Evolutionary conservation across 768 basidiomycete species (phyloP).

Genomic region (Russula virescens): DNA sequence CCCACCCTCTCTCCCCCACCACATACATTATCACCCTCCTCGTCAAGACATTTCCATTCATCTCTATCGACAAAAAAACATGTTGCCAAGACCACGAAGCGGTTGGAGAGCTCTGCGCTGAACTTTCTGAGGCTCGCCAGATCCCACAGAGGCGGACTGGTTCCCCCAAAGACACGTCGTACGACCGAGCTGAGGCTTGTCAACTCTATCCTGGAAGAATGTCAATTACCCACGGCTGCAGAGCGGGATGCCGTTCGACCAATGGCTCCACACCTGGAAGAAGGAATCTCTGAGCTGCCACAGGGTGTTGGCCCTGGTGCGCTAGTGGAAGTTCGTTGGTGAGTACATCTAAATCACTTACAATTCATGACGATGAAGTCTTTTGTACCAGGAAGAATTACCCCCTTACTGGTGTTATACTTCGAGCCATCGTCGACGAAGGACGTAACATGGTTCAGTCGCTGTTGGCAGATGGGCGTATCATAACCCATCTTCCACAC

Average conservation of each 20-base stretch:
- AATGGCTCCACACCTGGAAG: background rate
- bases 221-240: background rate
- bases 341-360: background rate
- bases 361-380: background rate
- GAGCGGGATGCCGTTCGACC: background rate
- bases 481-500: constrained; percentile 18
- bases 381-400: background rate
- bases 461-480: constrained; percentile 5
- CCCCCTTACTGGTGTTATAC: constrained; percentile 2
- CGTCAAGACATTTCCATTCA: background rate
- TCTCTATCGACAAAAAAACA: background rate
- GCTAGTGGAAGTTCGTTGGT: constrained; percentile 32
- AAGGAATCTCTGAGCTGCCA: background rate
- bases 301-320: constrained; percentile 27
- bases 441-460: constrained; percentile 12
- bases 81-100: background rate
- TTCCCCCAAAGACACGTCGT: constrained; percentile 1
- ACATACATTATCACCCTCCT: background rate
- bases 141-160: background rate
- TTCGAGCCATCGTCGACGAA: constrained; percentile 7
- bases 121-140: background rate
- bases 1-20: background rate
- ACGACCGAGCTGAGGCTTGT: constrained; percentile 13
- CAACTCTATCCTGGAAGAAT: constrained; percentile 12
- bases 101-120: background rate